Evolutionary conservation across 148 eudicot genomes (phyloP).

Genomic region (Simmondsia chinensis): DNA sequence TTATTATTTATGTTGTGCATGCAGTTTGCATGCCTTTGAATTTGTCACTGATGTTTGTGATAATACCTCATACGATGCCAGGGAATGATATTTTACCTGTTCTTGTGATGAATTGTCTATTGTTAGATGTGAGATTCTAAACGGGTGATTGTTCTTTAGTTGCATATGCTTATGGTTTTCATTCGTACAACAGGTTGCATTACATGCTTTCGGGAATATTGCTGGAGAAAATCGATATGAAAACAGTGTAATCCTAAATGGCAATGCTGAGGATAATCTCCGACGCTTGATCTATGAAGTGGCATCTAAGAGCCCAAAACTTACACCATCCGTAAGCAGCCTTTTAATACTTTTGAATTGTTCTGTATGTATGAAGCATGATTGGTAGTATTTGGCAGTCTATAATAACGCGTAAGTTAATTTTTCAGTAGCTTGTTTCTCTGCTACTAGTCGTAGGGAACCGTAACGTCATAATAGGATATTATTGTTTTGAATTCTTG

Average conservation of each 20-base stretch:
- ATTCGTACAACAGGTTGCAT: conserved; percentile 42
- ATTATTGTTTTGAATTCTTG: no score
- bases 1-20: no score
- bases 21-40: no score
- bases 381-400: no score
- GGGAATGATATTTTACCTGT: conserved; percentile 3
- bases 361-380: background rate
- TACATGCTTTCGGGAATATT: conserved; percentile 80
- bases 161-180: conserved; percentile 4
- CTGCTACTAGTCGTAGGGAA: no score
- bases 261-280: conserved; percentile 60
- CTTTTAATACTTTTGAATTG: background rate
- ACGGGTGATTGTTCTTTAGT: conserved; percentile 4
- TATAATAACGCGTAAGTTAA: no score
- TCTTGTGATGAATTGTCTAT: background rate
- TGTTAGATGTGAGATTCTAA: background rate
- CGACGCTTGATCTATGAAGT: conserved; percentile 55
- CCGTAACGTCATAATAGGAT: no score
- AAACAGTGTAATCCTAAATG: conserved; percentile 32
- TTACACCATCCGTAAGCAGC: conserved; percentile 68
- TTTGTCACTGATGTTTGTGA: no score
- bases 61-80: no score
- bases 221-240: conserved; percentile 61
- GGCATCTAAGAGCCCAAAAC: conserved; percentile 66
- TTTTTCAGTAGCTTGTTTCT: background rate